Base-by-base conservation (phyloP, 176 grass and related monocot species). In the Pontederia paniculata region DNA sequence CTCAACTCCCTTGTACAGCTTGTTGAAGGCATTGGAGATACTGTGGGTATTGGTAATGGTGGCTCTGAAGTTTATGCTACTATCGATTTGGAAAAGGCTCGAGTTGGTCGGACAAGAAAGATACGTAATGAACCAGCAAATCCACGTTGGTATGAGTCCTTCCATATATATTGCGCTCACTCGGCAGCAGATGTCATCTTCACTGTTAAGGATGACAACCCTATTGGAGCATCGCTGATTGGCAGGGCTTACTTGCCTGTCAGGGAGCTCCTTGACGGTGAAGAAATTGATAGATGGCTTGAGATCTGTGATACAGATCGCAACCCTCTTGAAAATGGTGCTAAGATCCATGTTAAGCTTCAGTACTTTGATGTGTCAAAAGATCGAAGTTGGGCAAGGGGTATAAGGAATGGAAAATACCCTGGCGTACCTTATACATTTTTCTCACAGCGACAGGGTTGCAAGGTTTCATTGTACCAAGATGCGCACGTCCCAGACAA, bases 381-480 rank as follows among this genome's bases (percentile, higher is more conserved):
- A 75, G 73, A 96, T 73, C 63, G 41, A 23, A 76, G 76, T 50
- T 96, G 90, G 90, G 79, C 53, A 46, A 23, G 52, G 0, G 85
- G 90, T 50, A 37, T 96, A 31, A 65, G 58, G 65, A 60, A 62
- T 54, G 66, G 55, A 45, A 75, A 78, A 25, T 61, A 69, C 70
- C 85, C 78, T 46, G 90, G 85, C 23, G 90, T 95, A 45, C 78
- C 85, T 2, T 86, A 86, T 78, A 86, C 90, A 12, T 89, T 89
- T 71, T 95, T 95, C 76, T 81, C 90, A 17, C 85, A 95, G 78
- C 77, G 90, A 45, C 76, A 81, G n/a, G 85, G 82, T 43, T 95
- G 90, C 81, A 70, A 76, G 62, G 76, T 95, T 43, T 89, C 90
- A 4, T 74, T 95, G 25, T 95, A 89, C 76, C 90, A 95, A 78